These are phyloP conservation scores for Saccharomycopsis sp. DNA, from an alignment of 805 yeast species.

Conservation along the genomic window DNA sequence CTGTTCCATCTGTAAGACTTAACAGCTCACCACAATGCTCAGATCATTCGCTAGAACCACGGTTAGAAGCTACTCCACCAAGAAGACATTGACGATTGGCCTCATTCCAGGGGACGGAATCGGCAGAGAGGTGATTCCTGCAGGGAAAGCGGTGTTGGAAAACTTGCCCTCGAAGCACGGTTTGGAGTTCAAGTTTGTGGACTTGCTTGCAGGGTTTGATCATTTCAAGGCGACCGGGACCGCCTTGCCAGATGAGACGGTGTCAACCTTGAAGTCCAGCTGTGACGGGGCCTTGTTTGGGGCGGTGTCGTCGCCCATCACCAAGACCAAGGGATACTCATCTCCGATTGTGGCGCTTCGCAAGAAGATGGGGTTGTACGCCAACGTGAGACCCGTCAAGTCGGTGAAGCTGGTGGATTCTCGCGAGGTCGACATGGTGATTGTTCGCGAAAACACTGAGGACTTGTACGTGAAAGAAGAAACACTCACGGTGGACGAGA, in stretches of 20 bases:
- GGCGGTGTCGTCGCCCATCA: constrained; percentile 92
- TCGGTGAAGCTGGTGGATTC: constrained; percentile 70
- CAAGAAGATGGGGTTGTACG: constrained; percentile 88
- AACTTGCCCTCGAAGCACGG: constrained; percentile 69
- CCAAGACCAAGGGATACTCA: constrained; percentile 91
- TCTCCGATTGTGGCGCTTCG: constrained; percentile 98
- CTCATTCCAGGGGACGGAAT: constrained; percentile 98
- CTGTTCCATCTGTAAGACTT: too few relatives aligned
- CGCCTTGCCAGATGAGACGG: constrained; percentile 91
- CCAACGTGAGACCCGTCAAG: constrained; percentile 97
- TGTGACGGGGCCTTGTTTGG: constrained; percentile 98
- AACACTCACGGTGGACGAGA: constrained; percentile 49
- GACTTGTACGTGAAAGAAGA: constrained; percentile 96
- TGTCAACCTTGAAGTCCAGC: constrained; percentile 58
- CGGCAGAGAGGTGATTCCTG: constrained; percentile 96
- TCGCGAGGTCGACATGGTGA: constrained; percentile 92
- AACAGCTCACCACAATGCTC: background rate
- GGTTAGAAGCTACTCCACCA: constrained; percentile 24
- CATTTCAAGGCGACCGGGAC: constrained; percentile 90
- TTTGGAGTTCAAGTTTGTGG: constrained; percentile 74
- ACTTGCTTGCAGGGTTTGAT: constrained; percentile 91
- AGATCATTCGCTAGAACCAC: constrained; percentile 8
- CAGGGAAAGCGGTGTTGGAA: constrained; percentile 77
- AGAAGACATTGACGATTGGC: constrained; percentile 45
- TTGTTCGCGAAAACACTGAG: constrained; percentile 98